Percentiles rank a stretch among this genome's conserved stretches.
Evolutionary conservation across 2,329 filamentous ascomycete genomes (phyloP).

Genomic region (Coniochaeta prunicola): DNA sequence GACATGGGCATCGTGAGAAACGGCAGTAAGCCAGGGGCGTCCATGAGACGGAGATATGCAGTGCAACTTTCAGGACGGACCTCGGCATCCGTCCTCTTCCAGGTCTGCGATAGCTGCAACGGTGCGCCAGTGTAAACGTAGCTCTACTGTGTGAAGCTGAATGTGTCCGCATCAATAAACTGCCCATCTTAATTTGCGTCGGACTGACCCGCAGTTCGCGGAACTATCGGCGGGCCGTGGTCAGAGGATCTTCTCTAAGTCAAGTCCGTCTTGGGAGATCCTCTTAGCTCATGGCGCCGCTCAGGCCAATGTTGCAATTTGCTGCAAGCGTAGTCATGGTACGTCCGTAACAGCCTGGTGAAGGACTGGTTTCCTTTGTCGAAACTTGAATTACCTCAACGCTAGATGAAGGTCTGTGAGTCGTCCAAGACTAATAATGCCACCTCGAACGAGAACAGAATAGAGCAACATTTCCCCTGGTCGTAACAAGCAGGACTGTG

Average conservation of each 20-base stretch:
- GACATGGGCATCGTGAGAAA: neutral
- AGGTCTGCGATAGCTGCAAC: too few species aligned
- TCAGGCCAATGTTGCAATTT: neutral
- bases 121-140: neutral
- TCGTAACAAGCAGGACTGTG: neutral
- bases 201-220: neutral
- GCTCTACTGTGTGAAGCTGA: neutral
- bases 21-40: neutral
- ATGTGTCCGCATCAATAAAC: neutral
- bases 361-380: neutral
- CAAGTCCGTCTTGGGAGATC: neutral
- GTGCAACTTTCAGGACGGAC: neutral
- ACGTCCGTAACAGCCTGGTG: neutral
- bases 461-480: neutral
- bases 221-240: neutral
- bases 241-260: neutral
- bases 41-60: neutral
- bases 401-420: neutral
- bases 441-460: neutral
- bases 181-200: neutral
- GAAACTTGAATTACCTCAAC: neutral
- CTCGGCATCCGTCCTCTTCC: neutral
- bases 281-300: neutral
- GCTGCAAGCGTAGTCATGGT: neutral
- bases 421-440: too few species aligned